Evolutionary conservation across 192 early-diverging fungal species (phyloP).

Genomic region (Jimgerdemannia lactiflua): DNA sequence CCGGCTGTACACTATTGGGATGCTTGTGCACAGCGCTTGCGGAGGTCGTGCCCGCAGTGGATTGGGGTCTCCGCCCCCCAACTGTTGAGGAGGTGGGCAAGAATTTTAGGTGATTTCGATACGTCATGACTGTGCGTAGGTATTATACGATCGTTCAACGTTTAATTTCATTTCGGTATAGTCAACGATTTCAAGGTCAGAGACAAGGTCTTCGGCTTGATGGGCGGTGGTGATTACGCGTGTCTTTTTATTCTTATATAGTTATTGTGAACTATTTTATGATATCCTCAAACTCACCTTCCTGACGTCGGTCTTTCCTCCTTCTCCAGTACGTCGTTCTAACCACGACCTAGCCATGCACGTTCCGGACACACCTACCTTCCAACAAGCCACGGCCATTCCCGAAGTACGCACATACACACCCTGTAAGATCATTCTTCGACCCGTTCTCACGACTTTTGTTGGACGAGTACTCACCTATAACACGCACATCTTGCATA

Average conservation of each 20-base stretch:
- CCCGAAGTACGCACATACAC: conserved; percentile 63
- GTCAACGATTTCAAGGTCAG: conserved; percentile 53
- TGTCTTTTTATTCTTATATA: conserved; percentile 2
- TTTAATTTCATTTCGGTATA: conserved; percentile 1
- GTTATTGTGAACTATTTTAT: neutral
- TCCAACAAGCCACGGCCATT: conserved; percentile 64
- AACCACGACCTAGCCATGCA: conserved; percentile 56
- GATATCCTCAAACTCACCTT: neutral
- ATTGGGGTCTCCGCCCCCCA: neutral
- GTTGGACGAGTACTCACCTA: conserved; percentile 1
- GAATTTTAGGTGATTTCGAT: conserved; percentile 20
- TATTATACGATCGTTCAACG: neutral
- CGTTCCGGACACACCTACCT: conserved; percentile 49
- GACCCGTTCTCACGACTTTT: too few relatives aligned
- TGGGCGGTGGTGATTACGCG: conserved; percentile 75
- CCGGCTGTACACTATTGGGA: too few relatives aligned
- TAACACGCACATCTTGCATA: conserved; percentile 8
- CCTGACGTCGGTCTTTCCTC: too few relatives aligned
- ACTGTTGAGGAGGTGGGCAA: conserved; percentile 48
- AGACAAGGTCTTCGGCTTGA: conserved; percentile 71
- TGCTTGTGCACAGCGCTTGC: too few relatives aligned
- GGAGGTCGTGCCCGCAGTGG: too few relatives aligned
- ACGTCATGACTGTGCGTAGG: neutral
- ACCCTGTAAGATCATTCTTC: too few relatives aligned
- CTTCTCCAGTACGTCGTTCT: conserved; percentile 48